Evolutionary conservation across 768 basidiomycete species (phyloP), one percentile per base, ranked within the genome.

Genomic region (Bullera alba): DNA sequence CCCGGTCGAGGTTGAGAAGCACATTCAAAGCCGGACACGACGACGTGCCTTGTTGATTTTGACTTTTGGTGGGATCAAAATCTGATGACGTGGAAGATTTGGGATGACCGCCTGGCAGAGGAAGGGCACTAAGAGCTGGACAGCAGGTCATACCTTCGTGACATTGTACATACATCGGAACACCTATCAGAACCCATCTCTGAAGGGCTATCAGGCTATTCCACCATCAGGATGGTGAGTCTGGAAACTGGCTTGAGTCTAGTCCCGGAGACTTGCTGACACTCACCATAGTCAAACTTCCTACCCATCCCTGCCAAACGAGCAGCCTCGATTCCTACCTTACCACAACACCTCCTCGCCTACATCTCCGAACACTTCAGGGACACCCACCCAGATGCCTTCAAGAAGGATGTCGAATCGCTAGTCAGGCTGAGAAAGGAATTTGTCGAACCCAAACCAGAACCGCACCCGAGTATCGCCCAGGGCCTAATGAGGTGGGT

Each of bases 371-470:
- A 68, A 2, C 71, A 79, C 32, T 79, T 84, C 67, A 76, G 78
- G 1, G 82, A 83, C 23, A 80, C 81, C 28, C 86, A 91, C 61
- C 88, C 90, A 2, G 88, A 92, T 59, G 82, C 83, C 22, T 91
- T 88, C 76, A 82, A 77, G 65, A 77, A 77, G 63, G 92, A 95
- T 69, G 81, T 92, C 42, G 78, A 77, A 4, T 70, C 72, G 30
- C 88, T 91, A 81, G 81, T 83, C 44, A 64, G 73, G 2, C 73
- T 91, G 44, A 77, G 90, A 34, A 80, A 78, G 51, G 79, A 81
- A 25, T 79, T 72, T 42, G 67, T 79, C 3, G 77, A 77, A 46
- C 81, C 83, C 56, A 76, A 81, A 43, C 77, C 80, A 59, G 79
- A 78, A 38, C 62, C 67, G 6, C 71, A 74, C 51, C 62, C 60